Conservation (phyloP, 2,329 filamentous ascomycete genomes). For the Sclerotinia glacialis region DNA sequence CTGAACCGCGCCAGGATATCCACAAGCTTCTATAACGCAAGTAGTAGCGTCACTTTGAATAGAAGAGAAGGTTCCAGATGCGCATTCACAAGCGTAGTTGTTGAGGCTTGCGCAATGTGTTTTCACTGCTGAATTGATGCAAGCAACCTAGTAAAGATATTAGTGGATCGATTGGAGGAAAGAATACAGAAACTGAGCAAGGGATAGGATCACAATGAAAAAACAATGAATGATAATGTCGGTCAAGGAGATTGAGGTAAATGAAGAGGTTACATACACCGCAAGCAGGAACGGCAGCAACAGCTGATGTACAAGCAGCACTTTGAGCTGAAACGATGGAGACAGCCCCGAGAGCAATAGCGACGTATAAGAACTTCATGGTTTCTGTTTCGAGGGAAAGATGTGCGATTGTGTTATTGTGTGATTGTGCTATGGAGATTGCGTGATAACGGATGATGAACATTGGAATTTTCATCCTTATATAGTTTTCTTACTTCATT, state of each 20-base stretch:
- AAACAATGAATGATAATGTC: neutral
- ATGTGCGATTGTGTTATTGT: neutral
- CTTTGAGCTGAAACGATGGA: slow-evolving; percentile 13
- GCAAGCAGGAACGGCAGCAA: slow-evolving; percentile 2
- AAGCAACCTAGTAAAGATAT: neutral
- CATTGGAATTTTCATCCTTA: neutral
- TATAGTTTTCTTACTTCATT: neutral
- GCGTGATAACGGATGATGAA: neutral
- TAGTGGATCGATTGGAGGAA: neutral
- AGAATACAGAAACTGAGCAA: neutral
- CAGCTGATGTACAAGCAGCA: slow-evolving; percentile 10
- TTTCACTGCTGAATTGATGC: neutral
- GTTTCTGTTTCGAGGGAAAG: neutral
- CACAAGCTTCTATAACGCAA: slow-evolving; percentile 4
- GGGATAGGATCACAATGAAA: too few relatives aligned
- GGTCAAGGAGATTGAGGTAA: neutral
- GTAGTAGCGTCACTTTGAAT: neutral
- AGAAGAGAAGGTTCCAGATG: neutral
- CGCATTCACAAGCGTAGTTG: slow-evolving; percentile 19
- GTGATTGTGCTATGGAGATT: neutral
- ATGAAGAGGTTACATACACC: slow-evolving; percentile 10
- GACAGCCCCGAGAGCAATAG: slow-evolving; percentile 11
- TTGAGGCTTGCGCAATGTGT: neutral
- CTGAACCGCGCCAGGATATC: neutral
- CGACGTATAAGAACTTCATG: slow-evolving; percentile 17